These are phyloP conservation scores for Rhizopogon vinicolor DNA, from an alignment of 768 basidiomycete genomes.

Conservation along the genomic window DNA sequence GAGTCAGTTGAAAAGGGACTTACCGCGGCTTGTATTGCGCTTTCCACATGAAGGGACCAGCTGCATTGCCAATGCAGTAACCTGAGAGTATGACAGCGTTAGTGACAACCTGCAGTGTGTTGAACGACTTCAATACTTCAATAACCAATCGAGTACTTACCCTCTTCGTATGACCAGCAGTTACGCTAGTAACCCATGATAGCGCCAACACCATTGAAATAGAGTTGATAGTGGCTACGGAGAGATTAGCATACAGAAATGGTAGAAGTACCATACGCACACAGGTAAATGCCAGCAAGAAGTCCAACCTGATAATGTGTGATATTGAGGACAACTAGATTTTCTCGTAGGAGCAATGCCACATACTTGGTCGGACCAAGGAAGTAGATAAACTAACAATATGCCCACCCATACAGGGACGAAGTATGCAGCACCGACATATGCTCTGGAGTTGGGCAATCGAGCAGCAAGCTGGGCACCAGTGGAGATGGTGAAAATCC, in stretches of 20 bases:
- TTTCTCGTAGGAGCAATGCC: slow-evolving; percentile 38
- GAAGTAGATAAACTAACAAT: slow-evolving; percentile 53
- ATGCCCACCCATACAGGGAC: slow-evolving; percentile 58
- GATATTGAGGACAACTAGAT: too few species aligned
- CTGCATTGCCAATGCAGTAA: slow-evolving; percentile 58
- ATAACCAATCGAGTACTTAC: slow-evolving; percentile 23
- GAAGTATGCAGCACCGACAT: slow-evolving; percentile 47
- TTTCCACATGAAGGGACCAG: slow-evolving; percentile 70
- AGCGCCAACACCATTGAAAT: slow-evolving; percentile 52
- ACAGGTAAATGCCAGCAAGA: slow-evolving; percentile 49
- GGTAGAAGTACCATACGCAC: slow-evolving; percentile 24
- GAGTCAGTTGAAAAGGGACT: neutral
- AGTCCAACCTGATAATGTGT: slow-evolving; percentile 31
- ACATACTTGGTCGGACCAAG: slow-evolving; percentile 60
- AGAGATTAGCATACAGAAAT: neutral
- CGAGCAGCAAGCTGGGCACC: slow-evolving; percentile 50
- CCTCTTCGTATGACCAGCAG: slow-evolving; percentile 61
- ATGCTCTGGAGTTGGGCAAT: slow-evolving; percentile 49
- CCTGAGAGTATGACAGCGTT: slow-evolving; percentile 66
- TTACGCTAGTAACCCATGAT: slow-evolving; percentile 54
- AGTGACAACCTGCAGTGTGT: slow-evolving; percentile 27
- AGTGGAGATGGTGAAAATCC: slow-evolving; percentile 61
- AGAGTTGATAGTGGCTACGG: slow-evolving; percentile 36
- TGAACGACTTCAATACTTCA: neutral
- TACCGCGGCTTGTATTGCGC: slow-evolving; percentile 55